These are phyloP conservation scores for Fomitopsis betulina DNA, from an alignment of 1,284 basidiomycete genomes.

Conservation along the genomic window DNA sequence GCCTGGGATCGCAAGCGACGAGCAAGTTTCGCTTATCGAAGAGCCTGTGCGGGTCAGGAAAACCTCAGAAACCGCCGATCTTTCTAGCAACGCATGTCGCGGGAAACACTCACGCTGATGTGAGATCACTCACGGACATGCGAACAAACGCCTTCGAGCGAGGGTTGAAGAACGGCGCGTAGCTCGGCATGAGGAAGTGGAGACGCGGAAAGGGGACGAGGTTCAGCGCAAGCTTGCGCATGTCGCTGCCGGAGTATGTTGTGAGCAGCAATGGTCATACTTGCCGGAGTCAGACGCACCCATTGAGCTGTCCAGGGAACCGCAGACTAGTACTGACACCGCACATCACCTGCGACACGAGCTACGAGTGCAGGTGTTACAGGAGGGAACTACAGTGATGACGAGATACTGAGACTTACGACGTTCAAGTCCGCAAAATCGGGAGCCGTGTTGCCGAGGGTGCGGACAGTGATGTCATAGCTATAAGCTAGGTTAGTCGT, in stretches of 20 bases:
- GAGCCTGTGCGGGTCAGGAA: constrained; percentile 39
- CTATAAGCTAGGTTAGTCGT: constrained; percentile 29
- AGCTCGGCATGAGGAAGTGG: constrained; percentile 89
- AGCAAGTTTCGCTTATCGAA: constrained; percentile 80
- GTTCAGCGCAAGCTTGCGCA: constrained; percentile 93
- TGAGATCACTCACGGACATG: constrained; percentile 64
- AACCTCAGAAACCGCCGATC: not conserved
- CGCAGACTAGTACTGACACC: constrained; percentile 87
- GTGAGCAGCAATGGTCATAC: not conserved
- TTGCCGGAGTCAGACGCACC: constrained; percentile 36
- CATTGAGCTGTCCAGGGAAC: constrained; percentile 93
- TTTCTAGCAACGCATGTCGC: not conserved
- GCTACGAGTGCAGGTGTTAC: constrained; percentile 32
- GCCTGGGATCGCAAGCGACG: constrained; percentile 81
- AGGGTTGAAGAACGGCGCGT: constrained; percentile 74
- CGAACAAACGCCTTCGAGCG: constrained; percentile 61
- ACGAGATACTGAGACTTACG: constrained; percentile 39
- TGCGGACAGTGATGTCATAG: constrained; percentile 79
- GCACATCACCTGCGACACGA: constrained; percentile 85
- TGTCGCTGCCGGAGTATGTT: constrained; percentile 51
- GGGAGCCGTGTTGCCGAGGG: constrained; percentile 71
- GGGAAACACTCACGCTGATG: constrained; percentile 46
- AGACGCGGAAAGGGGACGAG: constrained; percentile 92
- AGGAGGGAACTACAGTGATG: constrained; percentile 2
- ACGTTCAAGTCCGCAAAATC: constrained; percentile 76